A percentile compares a stretch with the other conserved stretches of the same genome.
Evolutionary conservation across 176 grass and related monocot genomes (phyloP).

Genomic region (Puccinellia tenuiflora): DNA sequence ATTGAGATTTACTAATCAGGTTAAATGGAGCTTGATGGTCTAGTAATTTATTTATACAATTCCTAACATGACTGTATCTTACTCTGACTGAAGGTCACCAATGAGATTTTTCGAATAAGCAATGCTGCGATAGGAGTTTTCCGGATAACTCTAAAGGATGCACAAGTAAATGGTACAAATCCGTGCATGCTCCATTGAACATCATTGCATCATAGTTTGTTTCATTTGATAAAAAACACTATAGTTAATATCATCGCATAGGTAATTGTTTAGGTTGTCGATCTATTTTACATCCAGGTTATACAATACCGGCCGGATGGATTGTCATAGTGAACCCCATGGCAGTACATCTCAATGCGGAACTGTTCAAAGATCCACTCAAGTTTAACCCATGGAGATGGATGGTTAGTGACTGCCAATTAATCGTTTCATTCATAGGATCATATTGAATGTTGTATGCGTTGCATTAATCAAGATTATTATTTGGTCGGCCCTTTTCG

Average conservation of each 20-base stretch:
- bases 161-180: slow-evolving; percentile 9
- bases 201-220: background rate
- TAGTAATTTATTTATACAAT: background rate
- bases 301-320: background rate
- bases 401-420: background rate
- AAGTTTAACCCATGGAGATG: background rate
- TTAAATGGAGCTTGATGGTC: background rate
- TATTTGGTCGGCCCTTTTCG: background rate
- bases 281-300: background rate
- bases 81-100: background rate
- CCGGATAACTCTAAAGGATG: background rate
- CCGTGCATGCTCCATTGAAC: background rate
- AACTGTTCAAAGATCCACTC: background rate
- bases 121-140: background rate
- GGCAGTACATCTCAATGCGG: background rate
- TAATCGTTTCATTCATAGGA: background rate
- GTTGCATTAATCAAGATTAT: background rate
- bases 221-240: background rate
- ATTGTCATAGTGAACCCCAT: slow-evolving; percentile 12
- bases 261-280: background rate
- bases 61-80: background rate
- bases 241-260: background rate
- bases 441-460: background rate
- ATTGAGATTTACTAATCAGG: slow-evolving; percentile 5
- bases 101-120: slow-evolving; percentile 19